phyloP scores from a whole-genome alignment of 2,329 filamentous ascomycete species.

The Paecilomyces variotii region DNA sequence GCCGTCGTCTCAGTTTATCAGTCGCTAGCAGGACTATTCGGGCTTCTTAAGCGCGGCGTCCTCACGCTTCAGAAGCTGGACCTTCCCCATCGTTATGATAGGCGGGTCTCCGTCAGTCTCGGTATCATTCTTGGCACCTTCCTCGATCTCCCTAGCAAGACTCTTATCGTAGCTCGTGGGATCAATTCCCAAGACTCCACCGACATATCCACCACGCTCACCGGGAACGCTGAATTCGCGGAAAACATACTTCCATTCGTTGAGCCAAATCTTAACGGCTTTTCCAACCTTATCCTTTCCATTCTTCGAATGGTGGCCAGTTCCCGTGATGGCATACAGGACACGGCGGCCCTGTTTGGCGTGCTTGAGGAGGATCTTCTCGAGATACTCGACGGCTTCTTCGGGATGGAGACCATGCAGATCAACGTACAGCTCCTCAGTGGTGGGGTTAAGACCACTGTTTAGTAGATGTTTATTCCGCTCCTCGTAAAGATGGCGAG shows the following conservation, averaged over 20 bases:
- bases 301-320: slow-evolving; percentile 95
- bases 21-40: slow-evolving; percentile 7
- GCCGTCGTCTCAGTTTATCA: background rate
- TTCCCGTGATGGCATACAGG: slow-evolving; percentile 93
- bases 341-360: slow-evolving; percentile 56
- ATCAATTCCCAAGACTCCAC: slow-evolving; percentile 58
- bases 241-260: slow-evolving; percentile 93
- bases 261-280: slow-evolving; percentile 80
- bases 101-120: slow-evolving; percentile 17
- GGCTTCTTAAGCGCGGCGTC: slow-evolving; percentile 23
- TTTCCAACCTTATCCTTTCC: slow-evolving; percentile 98
- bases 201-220: slow-evolving; percentile 72
- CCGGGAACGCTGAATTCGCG: slow-evolving; percentile 93
- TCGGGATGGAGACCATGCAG: slow-evolving; percentile 97
- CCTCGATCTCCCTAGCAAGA: slow-evolving; percentile 16
- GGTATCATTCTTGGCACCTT: slow-evolving; percentile 12
- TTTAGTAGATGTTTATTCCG: slow-evolving; percentile 63
- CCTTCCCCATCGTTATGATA: slow-evolving; percentile 33
- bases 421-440: slow-evolving; percentile 82
- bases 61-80: slow-evolving; percentile 39
- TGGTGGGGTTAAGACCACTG: slow-evolving; percentile 34
- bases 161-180: slow-evolving; percentile 49
- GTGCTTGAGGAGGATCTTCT: slow-evolving; percentile 79
- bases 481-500: slow-evolving; percentile 84
- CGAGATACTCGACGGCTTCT: slow-evolving; percentile 90